phyloP scores from a whole-genome alignment of 306 rosid genomes.

The Lablab purpureus region DNA sequence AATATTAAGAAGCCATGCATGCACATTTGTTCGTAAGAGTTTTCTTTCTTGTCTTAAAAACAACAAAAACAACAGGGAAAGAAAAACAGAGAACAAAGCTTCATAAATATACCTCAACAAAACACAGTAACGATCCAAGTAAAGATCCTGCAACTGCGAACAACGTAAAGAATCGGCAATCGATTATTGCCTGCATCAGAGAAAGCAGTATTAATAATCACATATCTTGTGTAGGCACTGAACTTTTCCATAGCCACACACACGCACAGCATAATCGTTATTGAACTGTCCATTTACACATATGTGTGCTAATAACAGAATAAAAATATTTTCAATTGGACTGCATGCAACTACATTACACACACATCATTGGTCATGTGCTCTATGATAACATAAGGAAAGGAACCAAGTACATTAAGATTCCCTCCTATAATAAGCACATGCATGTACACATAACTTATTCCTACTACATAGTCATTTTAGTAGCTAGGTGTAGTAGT shows the following conservation, averaged over 20 bases:
- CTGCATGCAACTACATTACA: not conserved
- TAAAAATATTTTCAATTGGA: not conserved
- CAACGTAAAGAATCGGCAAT: slow-evolving; percentile 58
- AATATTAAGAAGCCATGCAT: not conserved
- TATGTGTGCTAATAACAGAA: not conserved
- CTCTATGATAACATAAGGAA: too few species aligned
- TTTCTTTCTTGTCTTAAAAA: not conserved
- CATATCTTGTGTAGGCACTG: not conserved
- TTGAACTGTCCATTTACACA: not conserved
- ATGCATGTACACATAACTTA: not conserved
- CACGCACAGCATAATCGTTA: not conserved
- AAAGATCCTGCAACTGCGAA: slow-evolving; percentile 56
- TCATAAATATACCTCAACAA: slow-evolving; percentile 49
- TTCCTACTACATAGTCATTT: not conserved
- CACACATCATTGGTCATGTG: too few species aligned
- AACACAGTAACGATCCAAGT: slow-evolving; percentile 57
- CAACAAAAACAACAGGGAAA: not conserved
- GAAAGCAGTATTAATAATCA: not conserved
- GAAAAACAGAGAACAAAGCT: not conserved
- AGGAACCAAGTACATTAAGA: not conserved
- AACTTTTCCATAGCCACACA: not conserved
- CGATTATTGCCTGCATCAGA: slow-evolving; percentile 52
- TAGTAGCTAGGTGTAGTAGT: not conserved
- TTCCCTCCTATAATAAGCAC: not conserved
- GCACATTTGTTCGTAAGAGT: not conserved